Evolutionary conservation across 2,329 filamentous ascomycete species (phyloP), one percentile per base, ranked within the genome.

Genomic region (Coniochaeta prunicola): DNA sequence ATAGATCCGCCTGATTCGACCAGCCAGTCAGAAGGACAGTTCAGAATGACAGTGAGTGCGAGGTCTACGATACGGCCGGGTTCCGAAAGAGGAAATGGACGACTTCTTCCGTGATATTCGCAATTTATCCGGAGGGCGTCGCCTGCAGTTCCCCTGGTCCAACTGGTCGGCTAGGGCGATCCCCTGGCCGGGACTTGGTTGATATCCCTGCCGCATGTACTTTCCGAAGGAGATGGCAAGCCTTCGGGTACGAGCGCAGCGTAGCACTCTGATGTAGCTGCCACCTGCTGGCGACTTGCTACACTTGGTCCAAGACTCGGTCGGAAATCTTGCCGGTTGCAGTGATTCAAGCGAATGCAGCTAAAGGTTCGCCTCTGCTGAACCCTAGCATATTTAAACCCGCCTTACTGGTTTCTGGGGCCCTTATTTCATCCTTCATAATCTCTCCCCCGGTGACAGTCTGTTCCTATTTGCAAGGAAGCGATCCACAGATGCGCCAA

Each of bases 31-130:
- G 36, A 5, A 17, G 21, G 45, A 21, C 24, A 50, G 24, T 15
- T 26, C n/a, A n/a, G n/a, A n/a, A n/a, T n/a, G n/a, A n/a, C n/a
- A n/a, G n/a, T n/a, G n/a, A n/a, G n/a, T n/a, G n/a, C 15, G 3
- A 50, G 9, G n/a, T n/a, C n/a, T 17, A 26, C 45, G 45, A 50
- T 50, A 17, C 15, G 24, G 6, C 45, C 9, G 21, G 24, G 3
- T 50, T 50, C 45, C 45, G 4, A 50, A 50, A 50, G n/a, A 28
- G 45, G 45, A 50, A 50, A 26, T 30, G 45, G 30, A 6, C 30
- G 45, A 24, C 45, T 50, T 50, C 45, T 50, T 50, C 45, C 45
- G 45, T 30, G 45, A 50, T 50, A 50, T 50, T 50, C 45, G 45
- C 45, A 50, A 50, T 50, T 50, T 50, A 50, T 50, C 45, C 45